Conservation (phyloP, 176 grass and related monocot species). For the Echinochloa phyllopogon region DNA sequence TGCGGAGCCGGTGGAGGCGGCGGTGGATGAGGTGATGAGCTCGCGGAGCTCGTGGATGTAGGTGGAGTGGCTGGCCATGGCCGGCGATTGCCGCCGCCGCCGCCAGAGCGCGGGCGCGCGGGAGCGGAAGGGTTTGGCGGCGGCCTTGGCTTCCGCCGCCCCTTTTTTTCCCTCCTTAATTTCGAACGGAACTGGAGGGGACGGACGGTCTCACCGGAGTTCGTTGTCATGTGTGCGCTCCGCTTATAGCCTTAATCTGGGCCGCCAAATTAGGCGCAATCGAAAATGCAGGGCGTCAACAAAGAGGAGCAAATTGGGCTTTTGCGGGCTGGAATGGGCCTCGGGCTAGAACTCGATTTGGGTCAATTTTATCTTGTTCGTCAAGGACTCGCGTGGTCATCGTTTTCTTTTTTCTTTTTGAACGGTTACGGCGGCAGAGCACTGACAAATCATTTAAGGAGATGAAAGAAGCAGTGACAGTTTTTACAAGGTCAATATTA, state of each 20-base stretch:
- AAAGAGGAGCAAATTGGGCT: too few species aligned
- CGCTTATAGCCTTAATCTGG: background rate
- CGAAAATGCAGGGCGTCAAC: too few species aligned
- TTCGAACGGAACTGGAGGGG: constrained; percentile 32
- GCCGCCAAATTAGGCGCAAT: background rate
- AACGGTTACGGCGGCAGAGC: too few species aligned
- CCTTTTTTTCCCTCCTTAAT: constrained; percentile 27
- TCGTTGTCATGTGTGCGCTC: background rate
- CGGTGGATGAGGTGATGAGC: constrained; percentile 60
- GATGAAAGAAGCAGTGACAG: too few species aligned
- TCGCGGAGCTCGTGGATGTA: constrained; percentile 78
- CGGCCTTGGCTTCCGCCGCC: background rate
- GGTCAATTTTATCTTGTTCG: too few species aligned
- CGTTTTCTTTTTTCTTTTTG: too few species aligned
- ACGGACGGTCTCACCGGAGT: too few species aligned
- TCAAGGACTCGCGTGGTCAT: too few species aligned
- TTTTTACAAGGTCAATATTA: too few species aligned
- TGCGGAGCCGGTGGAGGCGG: constrained; percentile 30
- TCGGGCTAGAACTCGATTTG: background rate
- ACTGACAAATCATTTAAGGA: too few species aligned
- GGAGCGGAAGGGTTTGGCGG: constrained; percentile 16
- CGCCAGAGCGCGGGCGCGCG: background rate
- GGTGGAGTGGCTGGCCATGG: constrained; percentile 64
- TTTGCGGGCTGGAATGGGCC: too few species aligned
- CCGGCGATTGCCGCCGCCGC: background rate